Conservation (phyloP, 495 filamentous ascomycete genomes). For the Thozetella sp. region DNA sequence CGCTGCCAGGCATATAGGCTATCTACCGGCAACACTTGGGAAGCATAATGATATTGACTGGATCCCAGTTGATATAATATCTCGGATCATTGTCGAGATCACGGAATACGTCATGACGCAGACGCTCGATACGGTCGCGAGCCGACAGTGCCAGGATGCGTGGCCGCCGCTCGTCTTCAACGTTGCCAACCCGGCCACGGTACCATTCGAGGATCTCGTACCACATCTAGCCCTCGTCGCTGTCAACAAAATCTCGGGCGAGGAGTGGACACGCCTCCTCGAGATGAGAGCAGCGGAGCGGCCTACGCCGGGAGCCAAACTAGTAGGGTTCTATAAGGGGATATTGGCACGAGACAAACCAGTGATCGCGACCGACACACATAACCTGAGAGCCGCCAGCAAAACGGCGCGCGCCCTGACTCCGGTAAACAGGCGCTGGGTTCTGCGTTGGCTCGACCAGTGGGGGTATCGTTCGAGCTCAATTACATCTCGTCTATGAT, state of each 20-base stretch:
- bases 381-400: background rate
- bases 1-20: slow-evolving; percentile 15
- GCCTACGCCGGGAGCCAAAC: background rate
- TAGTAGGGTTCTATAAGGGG: background rate
- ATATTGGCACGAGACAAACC: background rate
- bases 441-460: background rate
- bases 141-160: too few species aligned
- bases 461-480: background rate
- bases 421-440: background rate
- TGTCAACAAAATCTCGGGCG: background rate
- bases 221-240: background rate
- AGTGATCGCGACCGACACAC: background rate
- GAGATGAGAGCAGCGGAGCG: background rate
- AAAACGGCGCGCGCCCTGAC: background rate
- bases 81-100: slow-evolving; percentile 19
- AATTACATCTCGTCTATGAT: too few species aligned
- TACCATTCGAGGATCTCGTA: background rate
- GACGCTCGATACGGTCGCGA: too few species aligned
- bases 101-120: slow-evolving; percentile 12
- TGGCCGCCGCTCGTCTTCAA: slow-evolving; percentile 7
- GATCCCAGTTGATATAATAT: slow-evolving; percentile 23
- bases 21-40: slow-evolving; percentile 16
- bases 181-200: slow-evolving; percentile 8
- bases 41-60: slow-evolving; percentile 18
- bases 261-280: background rate